phyloP scores from a whole-genome alignment of 2,329 filamentous ascomycete genomes.

The Xylariales sp. region DNA sequence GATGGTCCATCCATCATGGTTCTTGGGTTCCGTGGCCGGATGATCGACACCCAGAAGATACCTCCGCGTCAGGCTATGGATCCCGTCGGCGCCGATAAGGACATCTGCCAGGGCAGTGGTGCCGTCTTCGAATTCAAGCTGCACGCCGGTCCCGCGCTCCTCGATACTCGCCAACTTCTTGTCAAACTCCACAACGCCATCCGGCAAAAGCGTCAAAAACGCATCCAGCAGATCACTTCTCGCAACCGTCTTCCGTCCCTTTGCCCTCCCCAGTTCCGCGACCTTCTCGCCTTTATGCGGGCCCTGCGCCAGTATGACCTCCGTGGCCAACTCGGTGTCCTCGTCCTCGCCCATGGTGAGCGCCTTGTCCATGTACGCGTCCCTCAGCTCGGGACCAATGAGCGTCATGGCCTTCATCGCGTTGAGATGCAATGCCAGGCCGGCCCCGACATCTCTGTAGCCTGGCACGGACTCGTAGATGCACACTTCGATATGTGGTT shows the following conservation, averaged over 20 bases:
- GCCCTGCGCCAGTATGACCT: conserved; percentile 28
- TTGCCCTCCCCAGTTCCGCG: conserved; percentile 28
- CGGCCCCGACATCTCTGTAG: conserved; percentile 32
- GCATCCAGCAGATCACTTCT: conserved; percentile 23
- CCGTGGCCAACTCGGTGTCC: conserved; percentile 26
- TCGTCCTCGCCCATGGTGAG: conserved; percentile 24
- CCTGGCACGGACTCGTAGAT: conserved; percentile 30
- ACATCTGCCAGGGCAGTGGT: conserved; percentile 23
- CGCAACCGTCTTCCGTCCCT: conserved; percentile 28
- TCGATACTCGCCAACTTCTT: conserved; percentile 19
- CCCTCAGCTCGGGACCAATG: conserved; percentile 27
- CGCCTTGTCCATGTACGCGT: conserved; percentile 28
- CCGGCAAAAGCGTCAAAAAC: conserved; percentile 21
- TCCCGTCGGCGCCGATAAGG: conserved; percentile 31
- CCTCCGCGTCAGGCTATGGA: conserved; percentile 26
- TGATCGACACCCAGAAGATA: conserved; percentile 26
- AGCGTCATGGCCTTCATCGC: conserved; percentile 30
- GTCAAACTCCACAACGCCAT: conserved; percentile 14
- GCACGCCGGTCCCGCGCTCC: conserved; percentile 11
- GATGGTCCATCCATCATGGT: conserved; percentile 28
- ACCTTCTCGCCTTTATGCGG: conserved; percentile 17
- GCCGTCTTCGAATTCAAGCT: conserved; percentile 22
- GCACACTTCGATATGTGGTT: conserved; percentile 27
- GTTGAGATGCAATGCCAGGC: conserved; percentile 34
- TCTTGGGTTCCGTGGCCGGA: conserved; percentile 24